Base-by-base conservation (phyloP, 306 rosid genomes). In the Lathyrus aphaca region DNA sequence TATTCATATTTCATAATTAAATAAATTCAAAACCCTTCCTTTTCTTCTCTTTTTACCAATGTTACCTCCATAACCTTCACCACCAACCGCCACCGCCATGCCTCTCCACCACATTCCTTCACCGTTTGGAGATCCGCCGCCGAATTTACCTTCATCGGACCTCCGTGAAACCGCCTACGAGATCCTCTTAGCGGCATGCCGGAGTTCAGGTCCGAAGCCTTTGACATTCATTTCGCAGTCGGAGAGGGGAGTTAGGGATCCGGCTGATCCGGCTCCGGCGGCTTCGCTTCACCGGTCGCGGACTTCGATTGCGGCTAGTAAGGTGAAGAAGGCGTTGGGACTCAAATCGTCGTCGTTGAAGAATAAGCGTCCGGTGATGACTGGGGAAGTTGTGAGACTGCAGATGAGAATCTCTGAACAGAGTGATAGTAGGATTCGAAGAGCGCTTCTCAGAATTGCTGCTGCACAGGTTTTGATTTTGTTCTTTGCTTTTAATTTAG, bases 391-490 rank as follows among this genome's bases (percentile, higher is more conserved):
- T 69, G 77, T 90, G 68, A 84, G 96, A 77, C 56, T 84, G 46
- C 98, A 94, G 89, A 86, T 94, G 97, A 85, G 78, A 76, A 82
- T 90, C 74, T 81, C 94, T 73, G 98, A 94, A 78, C 92, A 86
- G 80, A 82, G 85, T 19, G 96, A 94, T 81, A 73, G 90, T 30
- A 82, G 97, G 56, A 84, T 94, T 77, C 71, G 97, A 48, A 79
- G 98, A 73, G 97, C 90, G 18, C 77, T 94, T 0, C 77, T 94
- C 56, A 81, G 96, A 78, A 85, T 94, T 16, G 91, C 95, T 74
- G 92, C 98, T 19, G 90, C 96, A 32, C 97, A 94, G 97, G 98
- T 94, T 18, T 79, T 72, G 43, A 44, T 19, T 55, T 42, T 23
- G 5, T 66, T 65, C 70, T 18, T 54, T 12, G 17, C 25, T 50